Percentiles rank a stretch among this genome's conserved stretches.
These are phyloP conservation scores for Pelargonium fulgidum DNA, from an alignment of 441 rosid genomes.

Conservation along the genomic window DNA sequence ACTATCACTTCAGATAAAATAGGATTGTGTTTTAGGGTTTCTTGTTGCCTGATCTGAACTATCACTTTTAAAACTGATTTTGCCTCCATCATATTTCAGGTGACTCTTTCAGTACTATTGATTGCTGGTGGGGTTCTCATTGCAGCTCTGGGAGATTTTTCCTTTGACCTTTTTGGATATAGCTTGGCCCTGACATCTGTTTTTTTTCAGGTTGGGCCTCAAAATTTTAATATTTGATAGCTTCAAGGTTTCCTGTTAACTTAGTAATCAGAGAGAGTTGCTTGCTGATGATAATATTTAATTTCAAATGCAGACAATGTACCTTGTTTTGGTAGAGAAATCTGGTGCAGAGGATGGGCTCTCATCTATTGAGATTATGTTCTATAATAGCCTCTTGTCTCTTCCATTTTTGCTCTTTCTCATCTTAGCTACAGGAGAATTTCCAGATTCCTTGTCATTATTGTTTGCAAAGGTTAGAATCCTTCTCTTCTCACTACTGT, in stretches of 20 bases:
- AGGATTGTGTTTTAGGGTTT: background rate
- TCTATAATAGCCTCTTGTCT: conserved; percentile 86
- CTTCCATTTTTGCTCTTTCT: conserved; percentile 75
- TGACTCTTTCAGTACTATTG: conserved; percentile 66
- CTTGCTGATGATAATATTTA: conserved; percentile 10
- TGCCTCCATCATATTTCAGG: conserved; percentile 41
- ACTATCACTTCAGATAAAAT: background rate
- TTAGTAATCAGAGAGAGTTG: conserved; percentile 5
- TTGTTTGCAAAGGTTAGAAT: conserved; percentile 76
- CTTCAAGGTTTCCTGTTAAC: conserved; percentile 1
- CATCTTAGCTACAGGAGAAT: conserved; percentile 74
- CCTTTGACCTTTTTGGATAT: conserved; percentile 80
- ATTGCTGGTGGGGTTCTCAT: conserved; percentile 80
- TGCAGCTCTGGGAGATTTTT: conserved; percentile 90
- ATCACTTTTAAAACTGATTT: background rate
- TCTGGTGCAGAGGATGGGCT: conserved; percentile 96
- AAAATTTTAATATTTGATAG: background rate
- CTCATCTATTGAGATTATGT: conserved; percentile 87
- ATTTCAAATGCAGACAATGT: conserved; percentile 70
- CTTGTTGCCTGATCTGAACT: too few relatives aligned
- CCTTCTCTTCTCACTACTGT: conserved; percentile 6
- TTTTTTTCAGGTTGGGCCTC: conserved; percentile 71
- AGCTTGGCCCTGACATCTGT: conserved; percentile 87
- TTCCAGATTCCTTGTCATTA: conserved; percentile 65
- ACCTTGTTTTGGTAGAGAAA: conserved; percentile 90